phyloP scores from a whole-genome alignment of 768 basidiomycete genomes.

The Tulasnella sp. region DNA sequence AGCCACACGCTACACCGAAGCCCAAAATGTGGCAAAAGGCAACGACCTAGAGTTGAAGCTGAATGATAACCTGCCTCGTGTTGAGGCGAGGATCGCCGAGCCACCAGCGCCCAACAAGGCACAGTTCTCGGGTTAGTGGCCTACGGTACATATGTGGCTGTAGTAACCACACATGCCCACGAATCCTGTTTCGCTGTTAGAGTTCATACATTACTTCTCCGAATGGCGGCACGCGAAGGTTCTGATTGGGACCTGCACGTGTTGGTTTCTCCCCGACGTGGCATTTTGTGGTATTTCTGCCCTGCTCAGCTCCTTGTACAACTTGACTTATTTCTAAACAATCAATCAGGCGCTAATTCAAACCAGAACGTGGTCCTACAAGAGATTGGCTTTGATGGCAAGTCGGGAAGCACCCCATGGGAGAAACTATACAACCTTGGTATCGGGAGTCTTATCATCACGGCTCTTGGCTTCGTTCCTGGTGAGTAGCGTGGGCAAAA shows the following conservation, averaged over 20 bases:
- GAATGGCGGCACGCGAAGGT: slow-evolving; percentile 61
- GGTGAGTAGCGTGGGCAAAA: slow-evolving; percentile 29
- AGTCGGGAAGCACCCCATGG: slow-evolving; percentile 43
- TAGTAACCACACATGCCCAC: not conserved
- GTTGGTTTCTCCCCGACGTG: slow-evolving; percentile 71
- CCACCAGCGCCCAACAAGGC: slow-evolving; percentile 32
- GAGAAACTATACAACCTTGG: slow-evolving; percentile 56
- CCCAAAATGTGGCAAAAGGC: slow-evolving; percentile 33
- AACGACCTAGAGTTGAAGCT: slow-evolving; percentile 1
- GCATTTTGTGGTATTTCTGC: slow-evolving; percentile 33
- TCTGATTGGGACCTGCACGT: slow-evolving; percentile 53
- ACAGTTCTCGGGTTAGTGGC: slow-evolving; percentile 39
- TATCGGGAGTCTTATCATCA: slow-evolving; percentile 60
- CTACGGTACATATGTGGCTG: no score
- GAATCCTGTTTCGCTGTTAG: slow-evolving; percentile 26
- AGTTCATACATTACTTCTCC: slow-evolving; percentile 57
- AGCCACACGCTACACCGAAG: slow-evolving; percentile 28
- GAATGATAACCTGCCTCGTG: slow-evolving; percentile 2
- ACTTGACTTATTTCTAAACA: slow-evolving; percentile 21
- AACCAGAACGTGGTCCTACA: slow-evolving; percentile 55
- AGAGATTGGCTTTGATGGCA: slow-evolving; percentile 58
- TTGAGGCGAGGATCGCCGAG: slow-evolving; percentile 6
- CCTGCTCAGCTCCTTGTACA: not conserved
- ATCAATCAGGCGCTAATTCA: slow-evolving; percentile 66
- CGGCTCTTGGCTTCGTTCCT: slow-evolving; percentile 66